phyloP scores from a whole-genome alignment of 495 filamentous ascomycete genomes.

The Acidiella bohemica region DNA sequence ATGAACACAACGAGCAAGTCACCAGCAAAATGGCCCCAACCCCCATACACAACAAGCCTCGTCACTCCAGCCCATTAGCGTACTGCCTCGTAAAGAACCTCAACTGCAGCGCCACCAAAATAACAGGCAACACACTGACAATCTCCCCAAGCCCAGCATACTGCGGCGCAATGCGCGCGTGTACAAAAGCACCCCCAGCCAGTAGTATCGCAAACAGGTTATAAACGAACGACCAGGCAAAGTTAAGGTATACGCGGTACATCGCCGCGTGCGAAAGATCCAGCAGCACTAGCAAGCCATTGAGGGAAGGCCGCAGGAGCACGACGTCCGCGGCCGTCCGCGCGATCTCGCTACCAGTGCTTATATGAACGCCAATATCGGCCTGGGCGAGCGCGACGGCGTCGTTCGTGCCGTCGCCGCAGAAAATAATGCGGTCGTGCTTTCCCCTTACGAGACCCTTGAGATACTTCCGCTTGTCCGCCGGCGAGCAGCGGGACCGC shows the following conservation, averaged over 20 bases:
- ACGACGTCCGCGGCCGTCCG: constrained; percentile 56
- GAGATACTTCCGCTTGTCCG: constrained; percentile 51
- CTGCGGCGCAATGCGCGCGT: constrained; percentile 51
- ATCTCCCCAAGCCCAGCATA: constrained; percentile 68
- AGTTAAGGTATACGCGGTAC: constrained; percentile 52
- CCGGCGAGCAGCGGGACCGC: constrained; percentile 40
- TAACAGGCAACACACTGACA: constrained; percentile 63
- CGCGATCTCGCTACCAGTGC: constrained; percentile 49
- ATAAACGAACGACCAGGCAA: constrained; percentile 60
- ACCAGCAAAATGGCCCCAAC: not conserved
- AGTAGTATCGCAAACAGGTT: constrained; percentile 60
- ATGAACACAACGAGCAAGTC: not conserved
- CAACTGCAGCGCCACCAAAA: constrained; percentile 42
- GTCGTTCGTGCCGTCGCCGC: constrained; percentile 74
- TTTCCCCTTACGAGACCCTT: constrained; percentile 26
- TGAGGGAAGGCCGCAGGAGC: constrained; percentile 44
- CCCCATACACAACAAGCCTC: constrained; percentile 1
- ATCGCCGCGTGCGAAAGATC: constrained; percentile 43
- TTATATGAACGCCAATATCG: constrained; percentile 59
- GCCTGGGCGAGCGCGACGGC: constrained; percentile 59
- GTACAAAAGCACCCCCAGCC: constrained; percentile 54
- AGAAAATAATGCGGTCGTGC: constrained; percentile 44
- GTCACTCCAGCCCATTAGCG: not conserved
- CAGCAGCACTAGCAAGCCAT: constrained; percentile 45
- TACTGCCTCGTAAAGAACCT: constrained; percentile 18